phyloP scores from a whole-genome alignment of 208 protist genomes.

The Acanthamoeba royreba region DNA sequence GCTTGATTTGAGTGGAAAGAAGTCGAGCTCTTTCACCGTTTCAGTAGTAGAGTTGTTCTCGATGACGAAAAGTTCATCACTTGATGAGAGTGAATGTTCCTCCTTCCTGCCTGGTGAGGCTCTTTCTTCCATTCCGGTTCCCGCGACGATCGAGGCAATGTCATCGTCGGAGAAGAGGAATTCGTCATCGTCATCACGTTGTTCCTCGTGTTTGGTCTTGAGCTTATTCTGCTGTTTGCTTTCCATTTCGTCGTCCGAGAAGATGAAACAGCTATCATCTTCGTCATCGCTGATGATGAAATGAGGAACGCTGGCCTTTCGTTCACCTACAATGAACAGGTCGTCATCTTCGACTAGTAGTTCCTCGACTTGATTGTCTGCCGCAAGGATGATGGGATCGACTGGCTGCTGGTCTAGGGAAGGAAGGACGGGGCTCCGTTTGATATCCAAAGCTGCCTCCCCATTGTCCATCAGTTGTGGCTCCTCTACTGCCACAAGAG shows the following conservation, averaged over 20 bases:
- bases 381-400: too few relatives aligned
- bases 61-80: too few relatives aligned
- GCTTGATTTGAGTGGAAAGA: too few relatives aligned
- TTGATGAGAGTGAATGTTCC: too few relatives aligned
- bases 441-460: too few relatives aligned
- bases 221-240: not conserved
- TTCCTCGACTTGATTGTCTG: too few relatives aligned
- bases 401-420: too few relatives aligned
- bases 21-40: not conserved
- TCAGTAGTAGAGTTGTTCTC: not conserved
- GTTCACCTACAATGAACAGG: not conserved
- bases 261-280: not conserved
- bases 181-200: not conserved
- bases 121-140: not conserved
- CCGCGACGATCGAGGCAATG: not conserved
- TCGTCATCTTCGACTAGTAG: not conserved
- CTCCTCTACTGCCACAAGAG: too few relatives aligned
- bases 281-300: not conserved
- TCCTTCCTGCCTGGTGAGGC: not conserved
- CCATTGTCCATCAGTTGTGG: too few relatives aligned
- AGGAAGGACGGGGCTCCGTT: too few relatives aligned
- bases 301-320: not conserved
- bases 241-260: not conserved
- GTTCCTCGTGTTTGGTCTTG: not conserved
- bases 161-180: not conserved